phyloP scores from a whole-genome alignment of 1,284 basidiomycete genomes.

The Heliocybe sulcata region DNA sequence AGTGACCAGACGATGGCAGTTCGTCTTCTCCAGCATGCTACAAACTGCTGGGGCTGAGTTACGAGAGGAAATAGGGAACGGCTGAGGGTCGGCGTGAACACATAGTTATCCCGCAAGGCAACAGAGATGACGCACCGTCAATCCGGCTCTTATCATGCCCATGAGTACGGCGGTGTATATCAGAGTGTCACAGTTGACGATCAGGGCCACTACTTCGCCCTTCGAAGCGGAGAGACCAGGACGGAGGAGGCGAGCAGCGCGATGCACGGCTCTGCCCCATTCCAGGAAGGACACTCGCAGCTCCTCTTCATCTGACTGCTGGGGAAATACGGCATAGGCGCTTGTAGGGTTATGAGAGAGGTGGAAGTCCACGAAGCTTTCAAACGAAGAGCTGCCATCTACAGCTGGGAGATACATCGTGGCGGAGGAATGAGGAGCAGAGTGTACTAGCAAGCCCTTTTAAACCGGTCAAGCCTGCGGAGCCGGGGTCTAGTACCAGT shows the following conservation, averaged over 20 bases:
- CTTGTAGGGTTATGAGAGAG: not conserved
- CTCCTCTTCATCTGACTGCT: not conserved
- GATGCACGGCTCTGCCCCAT: slow-evolving; percentile 20
- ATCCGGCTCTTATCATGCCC: slow-evolving; percentile 23
- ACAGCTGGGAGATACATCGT: not conserved
- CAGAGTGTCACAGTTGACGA: slow-evolving; percentile 22
- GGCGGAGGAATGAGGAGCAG: not conserved
- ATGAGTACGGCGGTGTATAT: slow-evolving; percentile 23
- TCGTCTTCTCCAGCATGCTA: slow-evolving; percentile 1
- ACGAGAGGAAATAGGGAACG: slow-evolving; percentile 16
- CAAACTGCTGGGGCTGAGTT: not conserved
- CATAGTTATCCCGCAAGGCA: not conserved
- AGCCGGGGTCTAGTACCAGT: not conserved
- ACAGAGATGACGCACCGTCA: slow-evolving; percentile 13
- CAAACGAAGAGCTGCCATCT: not conserved
- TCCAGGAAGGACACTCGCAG: slow-evolving; percentile 12
- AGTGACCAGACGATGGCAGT: slow-evolving; percentile 10
- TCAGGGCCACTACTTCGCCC: slow-evolving; percentile 21
- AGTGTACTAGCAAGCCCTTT: not conserved
- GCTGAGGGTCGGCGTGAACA: slow-evolving; percentile 14
- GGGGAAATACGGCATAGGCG: not conserved
- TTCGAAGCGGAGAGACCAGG: not conserved
- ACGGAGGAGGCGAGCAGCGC: slow-evolving; percentile 21
- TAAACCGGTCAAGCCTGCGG: not conserved
- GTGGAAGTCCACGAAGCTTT: not conserved